Evolutionary conservation across 2,329 filamentous ascomycete genomes (phyloP).

Genomic region (Leptodontidium sp.): DNA sequence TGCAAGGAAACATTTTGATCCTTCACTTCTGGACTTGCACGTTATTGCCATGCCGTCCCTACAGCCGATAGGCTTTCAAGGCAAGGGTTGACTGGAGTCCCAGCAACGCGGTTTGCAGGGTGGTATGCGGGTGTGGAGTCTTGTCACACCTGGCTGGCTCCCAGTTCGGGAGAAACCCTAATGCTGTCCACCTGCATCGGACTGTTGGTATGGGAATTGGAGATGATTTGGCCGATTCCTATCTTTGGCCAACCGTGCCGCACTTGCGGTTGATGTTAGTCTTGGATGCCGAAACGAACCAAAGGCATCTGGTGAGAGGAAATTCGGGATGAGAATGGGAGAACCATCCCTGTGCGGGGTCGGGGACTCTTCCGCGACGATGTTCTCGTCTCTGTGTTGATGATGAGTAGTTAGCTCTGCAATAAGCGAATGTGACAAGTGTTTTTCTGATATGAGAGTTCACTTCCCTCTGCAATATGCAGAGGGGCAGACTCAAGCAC

Average conservation of each 20-base stretch:
- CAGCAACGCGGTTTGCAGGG: constrained; percentile 2
- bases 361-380: background rate
- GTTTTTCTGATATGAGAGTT: background rate
- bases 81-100: constrained; percentile 13
- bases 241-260: background rate
- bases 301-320: background rate
- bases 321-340: background rate
- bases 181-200: background rate
- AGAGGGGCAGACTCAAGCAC: background rate
- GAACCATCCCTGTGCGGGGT: background rate
- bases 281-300: background rate
- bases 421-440: background rate
- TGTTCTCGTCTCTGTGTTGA: background rate
- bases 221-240: background rate
- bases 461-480: background rate
- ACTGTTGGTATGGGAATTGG: background rate
- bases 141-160: constrained; percentile 5
- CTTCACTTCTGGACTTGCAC: background rate
- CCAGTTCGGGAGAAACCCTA: background rate
- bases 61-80: constrained; percentile 9
- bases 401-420: background rate
- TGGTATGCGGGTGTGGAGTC: background rate
- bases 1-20: background rate
- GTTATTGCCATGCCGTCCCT: background rate
- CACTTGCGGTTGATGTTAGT: background rate